Conservation (phyloP, 1,139 yeast species). For the Candida dubliniensis region DNA sequence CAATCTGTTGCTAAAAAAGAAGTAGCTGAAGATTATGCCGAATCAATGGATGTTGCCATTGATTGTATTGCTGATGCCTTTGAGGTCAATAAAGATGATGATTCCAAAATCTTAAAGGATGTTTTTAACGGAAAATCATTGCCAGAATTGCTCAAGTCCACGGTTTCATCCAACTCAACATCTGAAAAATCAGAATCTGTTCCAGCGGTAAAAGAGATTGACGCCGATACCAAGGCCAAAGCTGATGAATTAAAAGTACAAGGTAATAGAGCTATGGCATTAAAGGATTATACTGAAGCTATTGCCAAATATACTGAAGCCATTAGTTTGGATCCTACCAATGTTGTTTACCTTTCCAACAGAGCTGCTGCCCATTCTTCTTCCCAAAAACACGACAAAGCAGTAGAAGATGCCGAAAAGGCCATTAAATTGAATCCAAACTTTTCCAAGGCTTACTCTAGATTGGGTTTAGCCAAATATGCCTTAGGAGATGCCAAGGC, state of each 20-base stretch:
- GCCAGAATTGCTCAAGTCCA: conserved; percentile 40
- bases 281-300: conserved; percentile 67
- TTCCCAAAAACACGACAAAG: conserved; percentile 67
- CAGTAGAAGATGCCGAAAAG: conserved; percentile 77
- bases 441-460: conserved; percentile 90
- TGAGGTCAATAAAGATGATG: conserved; percentile 57
- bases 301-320: conserved; percentile 79
- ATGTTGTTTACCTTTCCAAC: conserved; percentile 86
- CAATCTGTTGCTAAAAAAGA: conserved; percentile 60
- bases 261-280: conserved; percentile 93
- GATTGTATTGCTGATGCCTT: conserved; percentile 91
- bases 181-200: conserved; percentile 13
- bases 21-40: conserved; percentile 76
- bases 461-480: conserved; percentile 90
- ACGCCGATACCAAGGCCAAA: conserved; percentile 57
- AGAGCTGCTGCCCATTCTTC: conserved; percentile 98
- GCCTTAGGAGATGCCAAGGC: conserved; percentile 89
- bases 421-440: conserved; percentile 78
- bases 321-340: conserved; percentile 64
- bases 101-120: conserved; percentile 30
- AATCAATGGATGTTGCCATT: conserved; percentile 92
- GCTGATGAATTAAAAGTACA: conserved; percentile 85
- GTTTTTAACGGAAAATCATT: conserved; percentile 53
- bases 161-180: conserved; percentile 21
- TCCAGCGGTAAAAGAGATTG: conserved; percentile 41